Conservation (phyloP, 2,329 filamentous ascomycete genomes). For the Septoria petroselini region DNA sequence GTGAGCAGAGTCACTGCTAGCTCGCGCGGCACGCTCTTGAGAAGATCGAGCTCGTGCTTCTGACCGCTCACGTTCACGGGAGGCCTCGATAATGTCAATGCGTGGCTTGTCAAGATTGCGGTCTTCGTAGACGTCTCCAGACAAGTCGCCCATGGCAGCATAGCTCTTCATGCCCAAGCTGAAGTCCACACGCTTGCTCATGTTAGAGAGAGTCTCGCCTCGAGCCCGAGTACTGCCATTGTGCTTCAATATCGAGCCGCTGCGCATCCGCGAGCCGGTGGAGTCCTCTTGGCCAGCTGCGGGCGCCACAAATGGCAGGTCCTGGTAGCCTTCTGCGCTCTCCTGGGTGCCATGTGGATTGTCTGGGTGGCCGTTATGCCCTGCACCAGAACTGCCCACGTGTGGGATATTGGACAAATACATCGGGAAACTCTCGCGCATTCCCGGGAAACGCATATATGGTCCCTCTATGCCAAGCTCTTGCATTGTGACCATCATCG, state of each 20-base stretch:
- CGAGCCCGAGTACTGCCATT: constrained; percentile 44
- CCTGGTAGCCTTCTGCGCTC: constrained; percentile 34
- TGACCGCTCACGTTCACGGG: constrained; percentile 26
- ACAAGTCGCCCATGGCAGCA: constrained; percentile 56
- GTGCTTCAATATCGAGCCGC: constrained; percentile 50
- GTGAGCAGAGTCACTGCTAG: constrained; percentile 31
- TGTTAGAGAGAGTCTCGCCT: constrained; percentile 56
- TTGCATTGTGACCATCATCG: constrained; percentile 81
- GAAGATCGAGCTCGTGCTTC: constrained; percentile 25
- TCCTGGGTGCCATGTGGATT: constrained; percentile 41
- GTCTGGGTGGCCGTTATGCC: constrained; percentile 46
- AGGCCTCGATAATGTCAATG: constrained; percentile 39
- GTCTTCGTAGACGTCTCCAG: constrained; percentile 65
- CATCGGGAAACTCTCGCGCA: constrained; percentile 64
- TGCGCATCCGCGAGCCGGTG: constrained; percentile 34
- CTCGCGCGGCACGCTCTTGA: constrained; percentile 18
- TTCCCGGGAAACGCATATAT: constrained; percentile 67
- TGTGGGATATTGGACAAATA: constrained; percentile 57
- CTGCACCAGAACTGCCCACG: constrained; percentile 42
- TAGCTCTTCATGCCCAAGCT: constrained; percentile 62
- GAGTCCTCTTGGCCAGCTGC: constrained; percentile 22
- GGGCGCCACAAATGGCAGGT: constrained; percentile 45
- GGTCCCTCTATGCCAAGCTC: constrained; percentile 83
- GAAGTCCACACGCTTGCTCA: constrained; percentile 66
- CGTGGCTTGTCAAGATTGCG: constrained; percentile 45